Evolutionary conservation across 2,329 filamentous ascomycete species (phyloP), one percentile per base, ranked within the genome.

Genomic region (Albophoma yamanashiensis): DNA sequence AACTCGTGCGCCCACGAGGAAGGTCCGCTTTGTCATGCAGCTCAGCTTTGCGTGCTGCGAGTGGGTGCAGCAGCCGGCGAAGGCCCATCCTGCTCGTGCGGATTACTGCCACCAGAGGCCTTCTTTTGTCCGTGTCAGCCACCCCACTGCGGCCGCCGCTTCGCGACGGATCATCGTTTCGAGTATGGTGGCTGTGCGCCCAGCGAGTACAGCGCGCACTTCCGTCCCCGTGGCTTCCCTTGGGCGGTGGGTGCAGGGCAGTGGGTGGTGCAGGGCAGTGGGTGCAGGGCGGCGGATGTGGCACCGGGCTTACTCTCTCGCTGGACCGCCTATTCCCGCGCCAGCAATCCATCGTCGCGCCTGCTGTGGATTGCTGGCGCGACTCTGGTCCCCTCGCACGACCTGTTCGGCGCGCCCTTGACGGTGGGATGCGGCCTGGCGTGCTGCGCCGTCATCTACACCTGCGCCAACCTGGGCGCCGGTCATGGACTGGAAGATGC

Each of bases 1-100:
- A 63, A 64, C 64, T 66, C 52, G 62, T 55, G 58, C 62, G 40
- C 57, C 60, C 59, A 64, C 61, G 61, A 64, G 64, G 62, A 39
- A 59, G 59, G 56, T 60, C 58, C 60, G 55, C 60, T 57, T 56
- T 62, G 45, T 40, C 56, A 58, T 58, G 45, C 57, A 55, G 31
- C 50, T 55, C 31, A 22, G 50, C 50, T 55, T 36, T 58, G 58
- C 34, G 39, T 34, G 31, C 27, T n/a, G 22, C 40, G n/a, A 43
- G 40, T 43, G 40, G 40, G 22, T 55, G 27, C 45, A 34, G 25
- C 4, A 38, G 15, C 1, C 39, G 4, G 15, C 5, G 39, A 20
- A 39, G 38, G 7, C 39, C 39, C 17, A 42, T 15, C 7, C 17
- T 42, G 11, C 40, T n/a, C 40, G 20, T 43, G 14, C 40, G 17